phyloP scores from a whole-genome alignment of 2,329 filamentous ascomycete species.

The Sporothrix pseudoabietina region DNA sequence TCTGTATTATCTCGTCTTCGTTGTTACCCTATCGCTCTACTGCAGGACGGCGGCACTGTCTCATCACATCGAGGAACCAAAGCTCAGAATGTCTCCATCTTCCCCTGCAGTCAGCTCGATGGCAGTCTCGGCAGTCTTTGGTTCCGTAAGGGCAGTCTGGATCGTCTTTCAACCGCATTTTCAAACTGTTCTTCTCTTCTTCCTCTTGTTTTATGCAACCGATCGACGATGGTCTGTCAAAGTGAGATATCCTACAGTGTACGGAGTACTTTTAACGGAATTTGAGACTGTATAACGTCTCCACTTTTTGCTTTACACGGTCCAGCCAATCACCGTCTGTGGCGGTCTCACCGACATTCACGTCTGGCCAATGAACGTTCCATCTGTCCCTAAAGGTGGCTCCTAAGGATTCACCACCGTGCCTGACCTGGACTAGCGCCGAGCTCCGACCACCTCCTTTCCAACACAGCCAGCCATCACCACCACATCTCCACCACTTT shows the following conservation, averaged over 20 bases:
- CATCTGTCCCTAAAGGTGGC: neutral
- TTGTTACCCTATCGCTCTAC: neutral
- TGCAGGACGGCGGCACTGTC: neutral
- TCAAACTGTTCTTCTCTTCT: neutral
- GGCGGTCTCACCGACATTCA: conserved; percentile 18
- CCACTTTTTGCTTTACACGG: conserved; percentile 19
- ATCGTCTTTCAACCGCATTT: neutral
- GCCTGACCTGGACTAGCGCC: conserved; percentile 11
- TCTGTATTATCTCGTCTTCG: neutral
- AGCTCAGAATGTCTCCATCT: neutral
- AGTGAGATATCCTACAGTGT: conserved; percentile 10
- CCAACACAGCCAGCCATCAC: neutral
- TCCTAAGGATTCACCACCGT: neutral
- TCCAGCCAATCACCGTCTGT: conserved; percentile 3
- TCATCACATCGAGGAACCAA: neutral
- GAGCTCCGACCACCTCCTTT: conserved; percentile 22
- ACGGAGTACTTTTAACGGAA: no score
- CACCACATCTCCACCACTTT: neutral
- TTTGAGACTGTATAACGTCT: neutral
- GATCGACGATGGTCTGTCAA: neutral
- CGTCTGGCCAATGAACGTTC: neutral
- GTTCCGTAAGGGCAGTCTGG: neutral
- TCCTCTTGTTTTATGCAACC: neutral
- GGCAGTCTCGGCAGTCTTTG: neutral
- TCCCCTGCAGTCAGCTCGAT: neutral